Evolutionary conservation across 2,329 filamentous ascomycete species (phyloP).

Genomic region (Alternaria sp.): DNA sequence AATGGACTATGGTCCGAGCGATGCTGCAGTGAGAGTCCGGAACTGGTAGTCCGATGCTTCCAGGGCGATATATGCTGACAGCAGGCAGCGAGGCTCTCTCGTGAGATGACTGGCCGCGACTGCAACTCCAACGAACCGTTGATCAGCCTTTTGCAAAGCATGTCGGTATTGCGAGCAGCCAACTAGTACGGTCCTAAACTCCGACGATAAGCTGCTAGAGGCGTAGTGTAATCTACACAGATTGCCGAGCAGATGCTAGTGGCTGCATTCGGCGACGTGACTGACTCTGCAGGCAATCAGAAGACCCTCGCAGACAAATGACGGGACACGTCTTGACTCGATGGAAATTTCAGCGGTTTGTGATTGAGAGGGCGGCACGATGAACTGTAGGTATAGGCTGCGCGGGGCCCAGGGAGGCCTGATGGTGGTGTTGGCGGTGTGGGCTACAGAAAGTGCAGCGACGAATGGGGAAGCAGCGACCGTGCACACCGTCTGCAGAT

Average conservation of each 20-base stretch:
- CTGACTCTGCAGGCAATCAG: constrained; percentile 1
- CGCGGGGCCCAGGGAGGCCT: background rate
- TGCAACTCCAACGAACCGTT: background rate
- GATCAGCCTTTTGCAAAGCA: background rate
- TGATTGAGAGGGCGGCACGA: background rate
- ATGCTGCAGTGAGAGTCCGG: background rate
- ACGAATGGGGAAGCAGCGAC: constrained; percentile 1
- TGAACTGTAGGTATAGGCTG: constrained; percentile 1
- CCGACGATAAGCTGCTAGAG: constrained; percentile 9
- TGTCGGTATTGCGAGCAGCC: background rate
- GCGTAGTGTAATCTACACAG: constrained; percentile 19
- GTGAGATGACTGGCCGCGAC: background rate
- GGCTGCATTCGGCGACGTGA: constrained; percentile 6
- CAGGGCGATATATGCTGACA: background rate
- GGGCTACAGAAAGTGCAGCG: constrained; percentile 2
- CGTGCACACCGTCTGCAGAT: background rate
- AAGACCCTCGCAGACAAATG: background rate
- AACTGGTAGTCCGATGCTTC: background rate
- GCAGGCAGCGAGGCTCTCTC: background rate
- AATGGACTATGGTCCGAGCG: background rate
- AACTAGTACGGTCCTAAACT: constrained; percentile 22
- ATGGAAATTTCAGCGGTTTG: constrained; percentile 10
- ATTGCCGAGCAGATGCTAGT: constrained; percentile 19
- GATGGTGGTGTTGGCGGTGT: constrained; percentile 9
- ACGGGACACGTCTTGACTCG: constrained; percentile 5